phyloP scores from a whole-genome alignment of 352 stramenopile genomes.

The Peronospora belbahrii region DNA sequence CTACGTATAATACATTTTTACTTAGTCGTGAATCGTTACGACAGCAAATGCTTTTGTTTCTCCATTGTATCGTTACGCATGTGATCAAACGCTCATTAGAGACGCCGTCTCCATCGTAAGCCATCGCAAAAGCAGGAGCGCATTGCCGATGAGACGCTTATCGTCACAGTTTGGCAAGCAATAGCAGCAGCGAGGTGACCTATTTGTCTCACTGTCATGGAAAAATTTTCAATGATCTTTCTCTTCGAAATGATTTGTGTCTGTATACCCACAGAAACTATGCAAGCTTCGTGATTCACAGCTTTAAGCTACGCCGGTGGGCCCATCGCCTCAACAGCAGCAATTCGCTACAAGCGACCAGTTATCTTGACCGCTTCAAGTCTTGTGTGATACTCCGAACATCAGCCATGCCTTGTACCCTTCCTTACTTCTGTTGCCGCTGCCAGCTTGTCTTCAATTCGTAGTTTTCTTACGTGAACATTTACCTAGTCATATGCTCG shows the following conservation, averaged over 20 bases:
- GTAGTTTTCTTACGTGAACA: too few species aligned
- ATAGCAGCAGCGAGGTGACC: conserved; percentile 89
- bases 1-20: conserved; percentile 17
- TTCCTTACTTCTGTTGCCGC: too few species aligned
- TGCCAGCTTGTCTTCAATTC: too few species aligned
- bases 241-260: conserved; percentile 10
- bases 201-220: conserved; percentile 87
- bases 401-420: conserved; percentile 89
- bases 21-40: too few species aligned
- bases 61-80: conserved; percentile 90
- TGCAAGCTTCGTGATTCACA: conserved; percentile 45
- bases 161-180: conserved; percentile 88
- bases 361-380: conserved; percentile 89
- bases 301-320: conserved; percentile 54
- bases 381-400: conserved; percentile 86
- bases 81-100: conserved; percentile 90
- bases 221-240: too few species aligned
- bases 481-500: too few species aligned
- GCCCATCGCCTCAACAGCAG: conserved; percentile 78
- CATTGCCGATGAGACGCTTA: too few species aligned
- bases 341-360: conserved; percentile 82
- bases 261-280: conserved; percentile 26
- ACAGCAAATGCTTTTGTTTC: conserved; percentile 90
- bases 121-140: conserved; percentile 91
- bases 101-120: conserved; percentile 84